These are phyloP conservation scores for Paraglomus occultum DNA, from an alignment of 192 early-diverging fungal species.

Conservation along the genomic window DNA sequence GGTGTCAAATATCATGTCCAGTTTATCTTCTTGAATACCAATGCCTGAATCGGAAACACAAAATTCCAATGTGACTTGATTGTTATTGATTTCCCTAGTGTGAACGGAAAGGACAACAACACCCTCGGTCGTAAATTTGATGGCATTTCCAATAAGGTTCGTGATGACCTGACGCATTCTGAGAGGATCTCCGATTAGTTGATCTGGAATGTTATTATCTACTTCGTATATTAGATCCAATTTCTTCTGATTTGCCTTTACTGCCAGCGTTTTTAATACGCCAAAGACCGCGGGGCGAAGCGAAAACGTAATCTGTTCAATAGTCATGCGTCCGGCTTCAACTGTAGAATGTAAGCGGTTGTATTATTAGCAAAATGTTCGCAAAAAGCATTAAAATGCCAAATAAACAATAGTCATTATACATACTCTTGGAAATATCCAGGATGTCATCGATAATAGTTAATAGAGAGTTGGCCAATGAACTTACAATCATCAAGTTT, in stretches of 20 bases:
- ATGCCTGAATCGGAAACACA: slow-evolving; percentile 81
- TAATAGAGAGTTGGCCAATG: slow-evolving; percentile 67
- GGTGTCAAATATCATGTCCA: slow-evolving; percentile 73
- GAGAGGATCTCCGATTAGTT: slow-evolving; percentile 71
- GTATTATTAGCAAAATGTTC: background rate
- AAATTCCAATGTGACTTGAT: slow-evolving; percentile 59
- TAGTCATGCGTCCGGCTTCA: slow-evolving; percentile 79
- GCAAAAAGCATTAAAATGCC: background rate
- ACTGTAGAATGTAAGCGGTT: slow-evolving; percentile 38
- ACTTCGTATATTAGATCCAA: slow-evolving; percentile 65
- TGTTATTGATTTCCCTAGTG: slow-evolving; percentile 34
- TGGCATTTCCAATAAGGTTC: slow-evolving; percentile 80
- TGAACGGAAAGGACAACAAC: slow-evolving; percentile 61
- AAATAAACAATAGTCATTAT: too few species aligned
- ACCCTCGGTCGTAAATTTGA: slow-evolving; percentile 82
- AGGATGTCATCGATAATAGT: slow-evolving; percentile 83
- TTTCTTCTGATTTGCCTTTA: slow-evolving; percentile 74
- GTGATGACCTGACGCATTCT: slow-evolving; percentile 78
- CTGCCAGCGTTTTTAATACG: slow-evolving; percentile 68
- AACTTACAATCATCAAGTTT: slow-evolving; percentile 76
- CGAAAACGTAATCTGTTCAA: slow-evolving; percentile 71
- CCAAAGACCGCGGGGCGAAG: slow-evolving; percentile 60
- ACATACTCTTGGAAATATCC: slow-evolving; percentile 72
- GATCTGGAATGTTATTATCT: slow-evolving; percentile 66
- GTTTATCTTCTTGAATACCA: slow-evolving; percentile 77